Percentiles rank a stretch among this genome's conserved stretches.
Conservation (phyloP, 352 stramenopile genomes). For the Phytophthora cactorum region DNA sequence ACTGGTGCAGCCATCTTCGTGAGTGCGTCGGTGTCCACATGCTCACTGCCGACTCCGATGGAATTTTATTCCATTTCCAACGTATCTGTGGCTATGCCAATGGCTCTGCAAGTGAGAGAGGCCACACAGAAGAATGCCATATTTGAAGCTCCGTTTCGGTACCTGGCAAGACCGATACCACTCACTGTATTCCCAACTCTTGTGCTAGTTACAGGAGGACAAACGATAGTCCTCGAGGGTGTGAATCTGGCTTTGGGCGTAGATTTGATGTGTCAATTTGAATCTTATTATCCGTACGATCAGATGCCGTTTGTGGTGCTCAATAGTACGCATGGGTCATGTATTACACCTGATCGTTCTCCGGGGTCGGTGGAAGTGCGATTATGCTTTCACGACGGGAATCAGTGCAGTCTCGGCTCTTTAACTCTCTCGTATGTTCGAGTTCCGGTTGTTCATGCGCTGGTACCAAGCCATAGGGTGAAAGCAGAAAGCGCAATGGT, state of each 20-base stretch:
- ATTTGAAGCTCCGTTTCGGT: slow-evolving; percentile 37
- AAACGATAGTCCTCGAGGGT: slow-evolving; percentile 21
- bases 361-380: slow-evolving; percentile 35
- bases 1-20: slow-evolving; percentile 4
- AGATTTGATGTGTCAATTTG: slow-evolving; percentile 30
- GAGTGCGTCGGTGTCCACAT: slow-evolving; percentile 11
- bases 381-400: slow-evolving; percentile 35
- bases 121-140: slow-evolving; percentile 20
- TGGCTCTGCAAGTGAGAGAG: slow-evolving; percentile 38
- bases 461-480: not conserved
- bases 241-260: slow-evolving; percentile 8
- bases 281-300: slow-evolving; percentile 32
- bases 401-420: slow-evolving; percentile 27
- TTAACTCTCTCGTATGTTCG: slow-evolving; percentile 22
- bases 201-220: slow-evolving; percentile 14
- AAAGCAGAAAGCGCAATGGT: not conserved
- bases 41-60: slow-evolving; percentile 17
- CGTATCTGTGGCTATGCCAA: slow-evolving; percentile 16
- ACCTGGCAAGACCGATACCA: slow-evolving; percentile 21
- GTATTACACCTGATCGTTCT: slow-evolving; percentile 33
- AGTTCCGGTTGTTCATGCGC: slow-evolving; percentile 10
- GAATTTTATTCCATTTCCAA: slow-evolving; percentile 10
- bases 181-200: slow-evolving; percentile 10
- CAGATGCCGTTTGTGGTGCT: slow-evolving; percentile 30
- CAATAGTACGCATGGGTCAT: slow-evolving; percentile 40